Conservation (phyloP, 345 rosid genomes). For the Eucalyptus pauciflora region DNA sequence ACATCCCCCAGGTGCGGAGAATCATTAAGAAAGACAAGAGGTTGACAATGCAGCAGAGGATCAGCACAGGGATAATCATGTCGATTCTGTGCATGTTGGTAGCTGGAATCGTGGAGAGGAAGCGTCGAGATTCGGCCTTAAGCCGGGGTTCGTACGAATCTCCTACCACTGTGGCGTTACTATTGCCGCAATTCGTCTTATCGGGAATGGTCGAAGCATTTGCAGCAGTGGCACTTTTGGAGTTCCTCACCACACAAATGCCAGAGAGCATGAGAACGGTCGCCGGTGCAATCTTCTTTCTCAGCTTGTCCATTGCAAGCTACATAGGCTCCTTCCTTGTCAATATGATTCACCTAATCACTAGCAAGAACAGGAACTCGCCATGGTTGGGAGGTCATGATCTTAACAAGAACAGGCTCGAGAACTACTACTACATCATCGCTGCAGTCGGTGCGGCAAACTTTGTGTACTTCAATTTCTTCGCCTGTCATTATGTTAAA, state of each 20-base stretch:
- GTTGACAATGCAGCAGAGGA: conserved; percentile 34
- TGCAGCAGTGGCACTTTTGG: conserved; percentile 59
- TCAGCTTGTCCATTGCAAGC: conserved; percentile 45
- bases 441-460: conserved; percentile 29
- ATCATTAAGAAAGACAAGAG: conserved; percentile 13
- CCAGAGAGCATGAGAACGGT: conserved; percentile 73
- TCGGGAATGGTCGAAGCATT: conserved; percentile 68
- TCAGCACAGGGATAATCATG: conserved; percentile 44
- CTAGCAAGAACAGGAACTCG: background rate
- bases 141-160: conserved; percentile 24
- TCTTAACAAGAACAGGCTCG: conserved; percentile 37
- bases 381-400: conserved; percentile 63
- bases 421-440: conserved; percentile 34
- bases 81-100: conserved; percentile 41
- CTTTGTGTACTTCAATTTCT: conserved; percentile 41
- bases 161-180: conserved; percentile 17
- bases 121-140: conserved; percentile 28
- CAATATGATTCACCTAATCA: conserved; percentile 14
- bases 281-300: conserved; percentile 60
- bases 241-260: conserved; percentile 49
- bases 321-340: conserved; percentile 34
- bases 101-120: conserved; percentile 36
- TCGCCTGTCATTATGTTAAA: conserved; percentile 18
- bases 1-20: conserved; percentile 15
- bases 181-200: conserved; percentile 53